phyloP scores from a whole-genome alignment of 2,329 filamentous ascomycete genomes.

The Fusarium chlamydosporum region DNA sequence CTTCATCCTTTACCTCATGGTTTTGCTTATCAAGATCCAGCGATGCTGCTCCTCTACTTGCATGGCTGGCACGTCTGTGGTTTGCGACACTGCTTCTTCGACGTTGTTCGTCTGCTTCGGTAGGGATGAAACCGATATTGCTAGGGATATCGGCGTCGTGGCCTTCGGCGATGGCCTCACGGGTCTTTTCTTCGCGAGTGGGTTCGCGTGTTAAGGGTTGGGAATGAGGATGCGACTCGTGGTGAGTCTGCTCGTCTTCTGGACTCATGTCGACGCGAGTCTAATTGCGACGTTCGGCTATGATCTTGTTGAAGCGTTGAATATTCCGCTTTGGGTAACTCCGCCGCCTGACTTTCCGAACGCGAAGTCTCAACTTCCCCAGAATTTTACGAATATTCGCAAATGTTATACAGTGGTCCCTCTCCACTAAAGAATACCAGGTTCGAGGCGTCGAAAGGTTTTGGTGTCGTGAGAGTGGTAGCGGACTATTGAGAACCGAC shows the following conservation, averaged over 20 bases:
- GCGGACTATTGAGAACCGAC: neutral
- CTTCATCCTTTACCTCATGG: slow-evolving; percentile 16
- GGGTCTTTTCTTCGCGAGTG: slow-evolving; percentile 53
- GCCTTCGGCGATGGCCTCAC: slow-evolving; percentile 60
- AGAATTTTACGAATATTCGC: slow-evolving; percentile 22
- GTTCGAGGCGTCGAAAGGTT: neutral
- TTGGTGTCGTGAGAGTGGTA: neutral
- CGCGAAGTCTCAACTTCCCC: slow-evolving; percentile 5
- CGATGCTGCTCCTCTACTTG: neutral
- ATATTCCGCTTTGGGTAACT: slow-evolving; percentile 33
- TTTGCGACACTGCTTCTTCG: slow-evolving; percentile 56
- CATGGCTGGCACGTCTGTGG: slow-evolving; percentile 24
- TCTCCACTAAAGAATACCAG: slow-evolving; percentile 11
- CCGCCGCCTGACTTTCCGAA: neutral
- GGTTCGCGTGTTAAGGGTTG: slow-evolving; percentile 43
- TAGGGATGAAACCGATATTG: slow-evolving; percentile 60
- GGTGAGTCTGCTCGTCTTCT: slow-evolving; percentile 16
- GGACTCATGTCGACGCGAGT: slow-evolving; percentile 23
- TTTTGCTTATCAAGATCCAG: slow-evolving; percentile 8
- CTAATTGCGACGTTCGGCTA: neutral
- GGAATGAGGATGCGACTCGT: slow-evolving; percentile 2
- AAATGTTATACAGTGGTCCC: slow-evolving; percentile 18
- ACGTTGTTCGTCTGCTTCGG: slow-evolving; percentile 57
- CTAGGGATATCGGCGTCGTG: slow-evolving; percentile 67
- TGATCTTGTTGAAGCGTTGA: neutral